Evolutionary conservation across 768 basidiomycete species (phyloP).

Genomic region (Mycena chlorophos): DNA sequence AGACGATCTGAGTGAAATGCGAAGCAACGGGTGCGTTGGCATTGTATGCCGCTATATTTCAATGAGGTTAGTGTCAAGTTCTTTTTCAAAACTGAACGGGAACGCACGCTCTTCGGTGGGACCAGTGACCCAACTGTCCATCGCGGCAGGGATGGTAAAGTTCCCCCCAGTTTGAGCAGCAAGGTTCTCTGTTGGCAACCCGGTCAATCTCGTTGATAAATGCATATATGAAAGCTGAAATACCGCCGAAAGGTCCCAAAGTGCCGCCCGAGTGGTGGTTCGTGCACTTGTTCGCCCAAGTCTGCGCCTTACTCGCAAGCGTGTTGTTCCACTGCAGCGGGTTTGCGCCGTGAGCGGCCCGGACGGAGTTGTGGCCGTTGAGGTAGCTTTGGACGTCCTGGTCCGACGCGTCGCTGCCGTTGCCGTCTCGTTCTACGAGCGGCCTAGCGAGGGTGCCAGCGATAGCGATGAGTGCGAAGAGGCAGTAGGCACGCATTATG

Average conservation of each 20-base stretch:
- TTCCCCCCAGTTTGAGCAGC: conserved; percentile 48
- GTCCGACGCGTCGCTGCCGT: background rate
- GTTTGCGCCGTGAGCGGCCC: conserved; percentile 45
- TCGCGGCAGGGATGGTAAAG: conserved; percentile 35
- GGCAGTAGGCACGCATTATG: too few species aligned
- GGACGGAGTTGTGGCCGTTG: conserved; percentile 44
- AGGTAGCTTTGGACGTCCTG: conserved; percentile 39
- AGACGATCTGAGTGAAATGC: conserved; percentile 53
- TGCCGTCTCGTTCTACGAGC: background rate
- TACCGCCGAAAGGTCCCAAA: conserved; percentile 39
- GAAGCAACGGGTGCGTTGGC: conserved; percentile 41
- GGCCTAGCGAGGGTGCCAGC: too few species aligned
- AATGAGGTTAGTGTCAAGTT: background rate
- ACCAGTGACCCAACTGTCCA: conserved; percentile 44
- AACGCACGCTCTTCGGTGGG: conserved; percentile 45
- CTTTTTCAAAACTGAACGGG: conserved; percentile 1
- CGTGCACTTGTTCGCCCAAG: conserved; percentile 48
- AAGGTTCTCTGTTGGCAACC: conserved; percentile 44
- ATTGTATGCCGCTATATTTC: conserved; percentile 34
- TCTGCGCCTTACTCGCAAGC: conserved; percentile 42
- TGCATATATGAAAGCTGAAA: background rate
- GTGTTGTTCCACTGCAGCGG: conserved; percentile 46
- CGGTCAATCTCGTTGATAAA: conserved; percentile 17
- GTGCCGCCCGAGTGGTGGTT: conserved; percentile 48
- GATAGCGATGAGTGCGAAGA: too few species aligned